Conservation (phyloP, 2,329 filamentous ascomycete genomes). For the Trichoderma atrobrunneum region DNA sequence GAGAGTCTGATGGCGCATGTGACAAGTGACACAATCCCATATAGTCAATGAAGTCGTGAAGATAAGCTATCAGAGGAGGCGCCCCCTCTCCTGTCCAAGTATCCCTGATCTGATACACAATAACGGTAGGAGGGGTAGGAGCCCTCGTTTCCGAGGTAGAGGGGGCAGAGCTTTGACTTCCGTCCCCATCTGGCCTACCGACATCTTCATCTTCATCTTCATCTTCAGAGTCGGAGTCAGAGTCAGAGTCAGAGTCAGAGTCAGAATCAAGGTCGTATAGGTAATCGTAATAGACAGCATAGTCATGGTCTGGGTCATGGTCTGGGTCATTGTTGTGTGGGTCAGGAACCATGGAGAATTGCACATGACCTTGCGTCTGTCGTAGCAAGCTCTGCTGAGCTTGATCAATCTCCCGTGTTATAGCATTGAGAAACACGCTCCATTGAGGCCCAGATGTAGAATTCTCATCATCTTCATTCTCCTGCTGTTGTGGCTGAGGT, state of each 20-base stretch:
- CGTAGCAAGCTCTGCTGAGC: background rate
- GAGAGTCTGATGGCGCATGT: background rate
- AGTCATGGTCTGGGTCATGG: conserved; percentile 8
- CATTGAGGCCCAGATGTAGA: background rate
- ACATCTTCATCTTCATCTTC: background rate
- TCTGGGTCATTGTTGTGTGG: background rate
- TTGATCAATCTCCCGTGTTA: background rate
- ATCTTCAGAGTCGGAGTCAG: background rate
- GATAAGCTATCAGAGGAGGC: background rate
- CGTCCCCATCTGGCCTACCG: background rate
- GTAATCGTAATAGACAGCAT: background rate
- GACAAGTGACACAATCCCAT: background rate
- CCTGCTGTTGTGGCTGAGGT: background rate
- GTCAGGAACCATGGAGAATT: background rate
- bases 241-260: no score
- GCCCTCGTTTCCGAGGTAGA: background rate
- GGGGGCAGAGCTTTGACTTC: background rate
- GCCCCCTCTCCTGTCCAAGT: background rate
- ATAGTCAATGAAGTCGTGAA: background rate
- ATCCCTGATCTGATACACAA: background rate
- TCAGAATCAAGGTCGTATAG: background rate
- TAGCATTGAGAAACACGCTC: background rate
- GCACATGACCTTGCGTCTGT: background rate
- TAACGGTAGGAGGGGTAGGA: background rate
- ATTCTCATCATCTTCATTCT: background rate